Conservation (phyloP, 2,329 filamentous ascomycete genomes). For the Botrytis cinerea region DNA sequence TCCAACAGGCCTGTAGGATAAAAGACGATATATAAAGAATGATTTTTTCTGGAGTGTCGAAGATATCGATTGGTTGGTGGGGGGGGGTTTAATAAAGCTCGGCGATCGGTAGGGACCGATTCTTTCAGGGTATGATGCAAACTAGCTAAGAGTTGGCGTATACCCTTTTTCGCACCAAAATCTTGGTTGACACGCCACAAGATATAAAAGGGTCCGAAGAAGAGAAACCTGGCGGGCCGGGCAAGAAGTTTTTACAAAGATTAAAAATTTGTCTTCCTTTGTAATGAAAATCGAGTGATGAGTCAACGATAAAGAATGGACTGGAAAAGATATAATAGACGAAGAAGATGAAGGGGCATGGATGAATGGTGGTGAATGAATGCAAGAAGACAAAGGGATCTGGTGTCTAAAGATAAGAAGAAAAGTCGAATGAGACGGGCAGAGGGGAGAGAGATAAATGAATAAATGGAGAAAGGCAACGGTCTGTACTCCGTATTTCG, state of each 20-base stretch:
- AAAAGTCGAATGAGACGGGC: not conserved
- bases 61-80: slow-evolving; percentile 4
- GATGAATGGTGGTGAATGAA: not conserved
- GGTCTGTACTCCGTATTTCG: not conserved
- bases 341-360: slow-evolving; percentile 9
- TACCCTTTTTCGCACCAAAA: not conserved
- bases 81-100: slow-evolving; percentile 3
- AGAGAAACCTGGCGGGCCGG: not conserved
- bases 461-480: slow-evolving; percentile 3
- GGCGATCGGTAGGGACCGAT: slow-evolving; percentile 9
- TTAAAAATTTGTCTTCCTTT: not conserved
- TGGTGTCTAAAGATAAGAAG: not conserved
- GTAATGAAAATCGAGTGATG: slow-evolving; percentile 1
- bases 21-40: slow-evolving; percentile 10
- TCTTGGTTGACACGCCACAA: slow-evolving; percentile 14
- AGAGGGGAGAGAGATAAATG: slow-evolving; percentile 11
- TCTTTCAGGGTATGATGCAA: slow-evolving; percentile 23
- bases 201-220: slow-evolving; percentile 10
- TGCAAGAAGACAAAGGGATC: slow-evolving; percentile 8
- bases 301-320: slow-evolving; percentile 16
- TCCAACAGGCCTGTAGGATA: slow-evolving; percentile 4
- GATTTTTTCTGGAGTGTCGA: not conserved
- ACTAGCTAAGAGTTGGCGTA: slow-evolving; percentile 1
- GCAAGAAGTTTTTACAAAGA: not conserved
- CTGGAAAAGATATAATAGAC: not conserved